phyloP scores from a whole-genome alignment of 768 basidiomycete genomes.

The Gelatoporia subvermispora region DNA sequence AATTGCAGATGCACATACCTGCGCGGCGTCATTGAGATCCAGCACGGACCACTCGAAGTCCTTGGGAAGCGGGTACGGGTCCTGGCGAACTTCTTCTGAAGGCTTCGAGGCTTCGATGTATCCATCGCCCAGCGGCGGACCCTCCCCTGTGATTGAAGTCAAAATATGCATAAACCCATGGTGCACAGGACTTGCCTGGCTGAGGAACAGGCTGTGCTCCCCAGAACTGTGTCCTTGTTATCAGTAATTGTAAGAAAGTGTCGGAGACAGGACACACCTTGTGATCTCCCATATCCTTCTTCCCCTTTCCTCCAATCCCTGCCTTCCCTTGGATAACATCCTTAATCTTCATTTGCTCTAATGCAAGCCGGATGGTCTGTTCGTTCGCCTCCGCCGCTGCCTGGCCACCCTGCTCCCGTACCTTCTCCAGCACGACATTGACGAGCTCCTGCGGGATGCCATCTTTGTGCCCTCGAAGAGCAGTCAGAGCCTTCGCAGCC shows the following conservation, averaged over 20 bases:
- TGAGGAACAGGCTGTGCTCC: conserved; percentile 96
- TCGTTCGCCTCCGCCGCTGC: conserved; percentile 44
- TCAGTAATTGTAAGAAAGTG: neutral
- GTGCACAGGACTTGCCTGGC: conserved; percentile 39
- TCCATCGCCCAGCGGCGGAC: conserved; percentile 68
- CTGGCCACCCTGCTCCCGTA: conserved; percentile 52
- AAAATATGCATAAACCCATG: neutral
- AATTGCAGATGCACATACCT: conserved; percentile 45
- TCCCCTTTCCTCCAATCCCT: conserved; percentile 68
- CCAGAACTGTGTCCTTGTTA: conserved; percentile 70
- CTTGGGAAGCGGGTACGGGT: conserved; percentile 82
- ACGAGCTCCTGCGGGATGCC: conserved; percentile 53
- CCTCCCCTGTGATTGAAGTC: conserved; percentile 44
- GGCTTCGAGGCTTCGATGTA: conserved; percentile 82
- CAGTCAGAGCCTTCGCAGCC: conserved; percentile 45
- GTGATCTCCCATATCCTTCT: conserved; percentile 81
- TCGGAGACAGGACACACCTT: conserved; percentile 51
- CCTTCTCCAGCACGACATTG: conserved; percentile 60
- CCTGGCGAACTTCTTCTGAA: conserved; percentile 76
- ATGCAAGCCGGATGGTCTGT: conserved; percentile 60
- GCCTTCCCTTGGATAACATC: conserved; percentile 81
- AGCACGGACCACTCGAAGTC: conserved; percentile 90
- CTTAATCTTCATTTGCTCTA: conserved; percentile 80
- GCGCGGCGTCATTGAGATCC: conserved; percentile 69
- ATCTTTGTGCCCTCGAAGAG: conserved; percentile 42